Evolutionary conservation across 495 filamentous ascomycete species (phyloP).

Genomic region (Penicillium subrubescens): DNA sequence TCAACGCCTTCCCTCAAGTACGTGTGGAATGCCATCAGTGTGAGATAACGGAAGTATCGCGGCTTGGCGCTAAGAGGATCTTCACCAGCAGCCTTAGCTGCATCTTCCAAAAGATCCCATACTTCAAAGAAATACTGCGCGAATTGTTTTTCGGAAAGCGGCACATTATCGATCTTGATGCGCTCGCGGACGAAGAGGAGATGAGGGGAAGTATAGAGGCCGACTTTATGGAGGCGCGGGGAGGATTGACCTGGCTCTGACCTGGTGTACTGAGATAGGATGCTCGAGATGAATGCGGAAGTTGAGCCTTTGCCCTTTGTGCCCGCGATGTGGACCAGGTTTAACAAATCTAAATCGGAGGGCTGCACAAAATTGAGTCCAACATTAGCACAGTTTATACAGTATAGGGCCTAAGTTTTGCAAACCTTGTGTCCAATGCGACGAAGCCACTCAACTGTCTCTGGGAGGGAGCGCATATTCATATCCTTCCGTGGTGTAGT

Average conservation of each 20-base stretch:
- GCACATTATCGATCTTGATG: constrained; percentile 77
- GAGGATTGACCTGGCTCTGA: constrained; percentile 32
- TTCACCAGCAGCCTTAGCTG: constrained; percentile 47
- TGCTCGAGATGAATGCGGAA: constrained; percentile 55
- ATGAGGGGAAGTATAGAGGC: constrained; percentile 88
- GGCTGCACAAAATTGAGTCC: constrained; percentile 45
- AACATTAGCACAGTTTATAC: constrained; percentile 14
- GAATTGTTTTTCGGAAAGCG: constrained; percentile 75
- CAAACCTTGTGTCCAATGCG: constrained; percentile 79
- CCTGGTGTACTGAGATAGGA: constrained; percentile 59
- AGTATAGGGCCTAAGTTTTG: constrained; percentile 2
- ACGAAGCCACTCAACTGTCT: constrained; percentile 75
- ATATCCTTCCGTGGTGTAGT: constrained; percentile 59
- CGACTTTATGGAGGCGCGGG: constrained; percentile 59
- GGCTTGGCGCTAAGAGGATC: constrained; percentile 64
- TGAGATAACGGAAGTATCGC: constrained; percentile 88
- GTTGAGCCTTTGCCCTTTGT: constrained; percentile 88
- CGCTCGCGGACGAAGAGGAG: constrained; percentile 85
- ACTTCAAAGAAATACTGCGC: constrained; percentile 85
- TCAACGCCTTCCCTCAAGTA: constrained; percentile 82
- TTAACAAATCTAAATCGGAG: constrained; percentile 74
- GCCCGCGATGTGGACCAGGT: constrained; percentile 81
- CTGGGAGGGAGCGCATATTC: constrained; percentile 68
- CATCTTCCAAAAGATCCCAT: constrained; percentile 75
- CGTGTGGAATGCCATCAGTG: constrained; percentile 85